phyloP scores from a whole-genome alignment of 208 protist genomes.

The Trypanosomatidae sp. region DNA sequence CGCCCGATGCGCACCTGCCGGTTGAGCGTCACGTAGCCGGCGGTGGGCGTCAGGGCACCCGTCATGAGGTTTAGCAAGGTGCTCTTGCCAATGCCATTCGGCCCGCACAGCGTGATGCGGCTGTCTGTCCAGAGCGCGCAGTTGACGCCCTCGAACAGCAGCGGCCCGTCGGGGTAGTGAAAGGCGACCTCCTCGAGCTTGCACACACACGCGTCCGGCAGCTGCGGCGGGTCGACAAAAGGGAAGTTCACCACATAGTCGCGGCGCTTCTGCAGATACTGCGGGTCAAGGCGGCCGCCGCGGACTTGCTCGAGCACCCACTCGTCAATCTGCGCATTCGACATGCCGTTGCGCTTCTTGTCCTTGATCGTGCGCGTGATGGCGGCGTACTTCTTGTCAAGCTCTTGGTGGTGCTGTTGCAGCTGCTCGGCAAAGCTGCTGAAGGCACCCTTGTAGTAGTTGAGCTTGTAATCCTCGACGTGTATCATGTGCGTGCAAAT shows the following conservation, averaged over 20 bases:
- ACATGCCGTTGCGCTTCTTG: constrained; percentile 84
- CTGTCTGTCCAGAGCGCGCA: constrained; percentile 82
- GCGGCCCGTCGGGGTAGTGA: constrained; percentile 61
- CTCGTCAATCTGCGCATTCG: constrained; percentile 70
- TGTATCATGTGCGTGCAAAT: constrained; percentile 92
- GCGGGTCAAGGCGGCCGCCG: constrained; percentile 34
- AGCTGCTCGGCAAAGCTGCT: constrained; percentile 62
- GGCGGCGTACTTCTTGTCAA: constrained; percentile 76
- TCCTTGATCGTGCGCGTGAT: constrained; percentile 69
- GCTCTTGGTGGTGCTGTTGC: constrained; percentile 54
- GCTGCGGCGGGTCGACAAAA: constrained; percentile 54
- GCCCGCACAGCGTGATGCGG: constrained; percentile 82
- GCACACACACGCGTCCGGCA: constrained; percentile 74
- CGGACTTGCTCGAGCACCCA: constrained; percentile 69
- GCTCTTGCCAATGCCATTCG: constrained; percentile 90
- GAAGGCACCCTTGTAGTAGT: constrained; percentile 78
- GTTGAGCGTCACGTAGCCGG: constrained; percentile 55
- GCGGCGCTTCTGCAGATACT: constrained; percentile 69
- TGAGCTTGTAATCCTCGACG: constrained; percentile 83
- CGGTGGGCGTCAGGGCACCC: constrained; percentile 60
- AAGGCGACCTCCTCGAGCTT: constrained; percentile 75
- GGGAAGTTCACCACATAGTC: constrained; percentile 88
- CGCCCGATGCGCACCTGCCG: constrained; percentile 75
- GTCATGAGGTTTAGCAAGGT: constrained; percentile 88
- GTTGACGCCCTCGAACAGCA: constrained; percentile 63